phyloP scores from a whole-genome alignment of 768 basidiomycete species.

The Gymnopilus junonius region DNA sequence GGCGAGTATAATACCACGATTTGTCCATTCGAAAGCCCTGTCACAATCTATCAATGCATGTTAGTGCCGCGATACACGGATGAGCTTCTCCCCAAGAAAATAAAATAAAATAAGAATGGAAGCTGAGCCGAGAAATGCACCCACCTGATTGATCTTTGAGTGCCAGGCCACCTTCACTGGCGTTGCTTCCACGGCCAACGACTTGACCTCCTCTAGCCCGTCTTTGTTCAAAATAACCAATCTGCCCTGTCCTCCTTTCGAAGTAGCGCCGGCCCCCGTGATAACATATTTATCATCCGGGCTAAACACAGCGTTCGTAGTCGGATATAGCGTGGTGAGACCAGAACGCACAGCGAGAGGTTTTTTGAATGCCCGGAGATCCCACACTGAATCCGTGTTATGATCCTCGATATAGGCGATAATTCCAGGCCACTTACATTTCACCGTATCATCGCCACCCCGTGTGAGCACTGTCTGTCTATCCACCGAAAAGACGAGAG shows the following conservation, averaged over 20 bases:
- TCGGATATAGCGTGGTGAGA: conserved; percentile 81
- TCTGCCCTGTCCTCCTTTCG: conserved; percentile 71
- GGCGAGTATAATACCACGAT: conserved; percentile 95
- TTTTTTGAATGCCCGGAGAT: conserved; percentile 88
- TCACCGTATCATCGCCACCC: conserved; percentile 95
- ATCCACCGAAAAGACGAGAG: conserved; percentile 88
- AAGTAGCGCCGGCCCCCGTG: conserved; percentile 75
- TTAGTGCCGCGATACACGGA: conserved; percentile 20
- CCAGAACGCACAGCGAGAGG: conserved; percentile 72
- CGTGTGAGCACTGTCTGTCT: conserved; percentile 84
- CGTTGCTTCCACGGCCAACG: conserved; percentile 70
- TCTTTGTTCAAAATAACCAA: conserved; percentile 77
- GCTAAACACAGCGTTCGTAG: conserved; percentile 94
- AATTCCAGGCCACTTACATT: conserved; percentile 65
- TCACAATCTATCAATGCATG: conserved; percentile 66
- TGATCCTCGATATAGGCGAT: conserved; percentile 8
- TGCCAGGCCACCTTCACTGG: conserved; percentile 96
- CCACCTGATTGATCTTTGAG: conserved; percentile 94
- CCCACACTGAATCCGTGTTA: conserved; percentile 75
- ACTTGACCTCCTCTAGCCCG: conserved; percentile 69
- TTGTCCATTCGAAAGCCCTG: conserved; percentile 86
- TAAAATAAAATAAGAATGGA: conserved; percentile 18
- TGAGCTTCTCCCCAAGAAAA: conserved; percentile 19
- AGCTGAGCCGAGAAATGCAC: conserved; percentile 27
- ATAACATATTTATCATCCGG: conserved; percentile 91